Base-by-base conservation (phyloP, 192 early-diverging fungal species). In the Linnemannia elongata region DNA sequence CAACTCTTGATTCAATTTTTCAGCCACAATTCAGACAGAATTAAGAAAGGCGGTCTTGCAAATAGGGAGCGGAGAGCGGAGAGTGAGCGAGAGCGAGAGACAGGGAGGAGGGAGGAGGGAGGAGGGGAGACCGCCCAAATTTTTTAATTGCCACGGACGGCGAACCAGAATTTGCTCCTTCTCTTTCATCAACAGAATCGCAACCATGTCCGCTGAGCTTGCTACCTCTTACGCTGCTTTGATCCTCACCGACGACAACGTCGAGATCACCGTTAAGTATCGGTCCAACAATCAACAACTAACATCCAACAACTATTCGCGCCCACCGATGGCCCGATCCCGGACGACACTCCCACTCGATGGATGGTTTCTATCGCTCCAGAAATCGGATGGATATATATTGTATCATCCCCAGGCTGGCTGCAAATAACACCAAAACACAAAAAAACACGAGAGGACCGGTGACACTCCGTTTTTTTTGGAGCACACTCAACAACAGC, bases 241-340 rank as follows among this genome's bases (percentile, higher is more conserved):
- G 85, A 99, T 99, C 94, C 97, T 99, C 89, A 93, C 96, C 91
- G 98, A 99, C 90, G 98, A 99, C 90, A 95, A 96, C 88, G 90
- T 98, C 90, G 97, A 95, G 83, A 97, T 99, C 93, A 97, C 97
- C 85, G 97, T 98, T 93, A 90, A 94, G 91, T 74, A 72, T 90
- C 76, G 71, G 75, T 47, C 57, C 76, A 57, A 72, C 72, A 60
- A 69, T 35, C 60, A 30, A 20, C 66, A n/a, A n/a, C 55, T 7
- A 39, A 18, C 41, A 45, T n/a, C 15, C 42, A 57, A 49, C 27
- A 33, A 42, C 38, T n/a, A 72, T 72, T 52, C 36, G 6, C 36
- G n/a, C 52, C 13, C 27, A 75, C 39, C 45, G 71, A 71, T 49
- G 42, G 54, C 69, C 71, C 49, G 68, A 68, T 81, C 17, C 49